Percentiles rank a stretch among this genome's conserved stretches.
These are phyloP conservation scores for Aspergillus novoparasiticus DNA, from an alignment of 2,329 filamentous ascomycete species.

Conservation along the genomic window DNA sequence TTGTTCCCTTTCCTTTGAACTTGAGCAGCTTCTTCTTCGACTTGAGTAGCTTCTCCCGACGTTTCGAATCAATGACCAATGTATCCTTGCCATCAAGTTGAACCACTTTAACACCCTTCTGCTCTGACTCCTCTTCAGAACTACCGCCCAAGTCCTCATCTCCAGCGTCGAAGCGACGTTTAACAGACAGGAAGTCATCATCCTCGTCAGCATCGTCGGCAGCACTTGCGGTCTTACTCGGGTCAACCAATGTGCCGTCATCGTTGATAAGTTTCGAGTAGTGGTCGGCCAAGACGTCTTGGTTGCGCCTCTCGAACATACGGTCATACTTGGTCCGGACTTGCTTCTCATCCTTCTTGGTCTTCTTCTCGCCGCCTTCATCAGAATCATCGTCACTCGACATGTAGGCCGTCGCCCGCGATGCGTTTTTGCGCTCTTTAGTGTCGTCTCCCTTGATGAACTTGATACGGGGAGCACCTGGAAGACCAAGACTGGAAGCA, in stretches of 20 bases:
- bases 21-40: constrained; percentile 94
- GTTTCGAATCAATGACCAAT: constrained; percentile 88
- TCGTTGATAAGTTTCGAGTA: constrained; percentile 82
- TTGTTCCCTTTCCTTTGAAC: constrained; percentile 82
- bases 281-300: constrained; percentile 91
- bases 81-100: constrained; percentile 66
- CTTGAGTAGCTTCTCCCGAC: constrained; percentile 89
- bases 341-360: constrained; percentile 61
- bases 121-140: constrained; percentile 35
- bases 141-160: constrained; percentile 56
- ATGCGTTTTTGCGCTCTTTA: constrained; percentile 84
- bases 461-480: constrained; percentile 89
- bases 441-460: constrained; percentile 88
- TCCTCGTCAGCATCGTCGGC: constrained; percentile 66
- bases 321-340: constrained; percentile 94
- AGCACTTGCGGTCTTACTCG: constrained; percentile 33
- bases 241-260: constrained; percentile 50
- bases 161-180: constrained; percentile 77
- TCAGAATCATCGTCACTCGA: constrained; percentile 61
- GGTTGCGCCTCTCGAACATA: constrained; percentile 97
- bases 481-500: constrained; percentile 81
- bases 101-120: constrained; percentile 46
- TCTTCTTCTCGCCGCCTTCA: constrained; percentile 49
- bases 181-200: constrained; percentile 83
- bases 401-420: constrained; percentile 64